These are phyloP conservation scores for Neurospora sp. DNA, from an alignment of 2,329 filamentous ascomycete genomes.

Conservation along the genomic window DNA sequence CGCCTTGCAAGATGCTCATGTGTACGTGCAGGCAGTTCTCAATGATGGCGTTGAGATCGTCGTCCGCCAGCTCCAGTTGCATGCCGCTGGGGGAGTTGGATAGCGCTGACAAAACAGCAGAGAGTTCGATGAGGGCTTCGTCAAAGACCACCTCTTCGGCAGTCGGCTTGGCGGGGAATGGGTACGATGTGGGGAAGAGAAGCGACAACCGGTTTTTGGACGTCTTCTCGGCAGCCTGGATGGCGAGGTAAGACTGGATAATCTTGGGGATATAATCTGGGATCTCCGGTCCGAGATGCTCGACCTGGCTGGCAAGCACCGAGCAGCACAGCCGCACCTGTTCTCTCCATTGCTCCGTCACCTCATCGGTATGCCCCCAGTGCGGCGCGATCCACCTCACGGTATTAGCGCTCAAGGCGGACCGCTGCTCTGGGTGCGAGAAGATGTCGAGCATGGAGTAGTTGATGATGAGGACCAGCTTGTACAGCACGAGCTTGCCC, in stretches of 20 bases:
- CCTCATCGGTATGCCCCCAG: conserved; percentile 67
- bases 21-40: conserved; percentile 75
- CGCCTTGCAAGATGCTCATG: conserved; percentile 78
- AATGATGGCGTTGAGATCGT: conserved; percentile 65
- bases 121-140: conserved; percentile 79
- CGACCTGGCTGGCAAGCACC: conserved; percentile 76
- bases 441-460: conserved; percentile 79
- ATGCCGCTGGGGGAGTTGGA: conserved; percentile 65
- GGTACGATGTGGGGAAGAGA: conserved; percentile 81
- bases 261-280: conserved; percentile 87
- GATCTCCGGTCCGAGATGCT: conserved; percentile 68
- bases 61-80: conserved; percentile 63
- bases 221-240: conserved; percentile 47
- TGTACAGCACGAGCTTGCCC: conserved; percentile 85
- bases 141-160: conserved; percentile 58
- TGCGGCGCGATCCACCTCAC: conserved; percentile 86
- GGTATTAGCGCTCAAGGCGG: conserved; percentile 68
- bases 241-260: conserved; percentile 75
- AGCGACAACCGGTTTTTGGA: conserved; percentile 65
- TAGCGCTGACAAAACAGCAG: conserved; percentile 74
- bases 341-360: conserved; percentile 81
- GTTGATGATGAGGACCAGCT: conserved; percentile 85
- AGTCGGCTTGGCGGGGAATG: conserved; percentile 68
- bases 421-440: conserved; percentile 62
- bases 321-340: conserved; percentile 92